A percentile compares a stretch with the other conserved stretches of the same genome.
Evolutionary conservation across 768 basidiomycete species (phyloP).

Genomic region (Amanita inopinata): DNA sequence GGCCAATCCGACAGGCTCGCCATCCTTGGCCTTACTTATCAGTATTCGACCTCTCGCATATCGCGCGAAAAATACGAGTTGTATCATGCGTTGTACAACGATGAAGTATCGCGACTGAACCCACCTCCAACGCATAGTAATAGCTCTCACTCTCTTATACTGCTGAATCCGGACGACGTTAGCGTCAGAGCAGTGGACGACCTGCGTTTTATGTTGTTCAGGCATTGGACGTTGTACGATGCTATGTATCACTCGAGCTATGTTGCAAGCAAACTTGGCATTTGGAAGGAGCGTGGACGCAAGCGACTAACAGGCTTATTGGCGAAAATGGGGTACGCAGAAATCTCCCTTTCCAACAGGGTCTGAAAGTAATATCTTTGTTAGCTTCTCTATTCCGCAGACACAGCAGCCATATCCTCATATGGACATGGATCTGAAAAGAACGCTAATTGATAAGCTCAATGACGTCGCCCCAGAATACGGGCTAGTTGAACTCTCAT

Average conservation of each 20-base stretch:
- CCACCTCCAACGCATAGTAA: constrained; percentile 38
- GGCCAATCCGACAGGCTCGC: constrained; percentile 63
- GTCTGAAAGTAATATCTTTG: neutral
- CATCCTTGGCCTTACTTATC: constrained; percentile 87
- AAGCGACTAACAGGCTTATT: constrained; percentile 84
- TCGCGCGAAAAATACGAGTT: constrained; percentile 79
- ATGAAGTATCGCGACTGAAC: constrained; percentile 91
- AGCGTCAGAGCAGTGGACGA: constrained; percentile 81
- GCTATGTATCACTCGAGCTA: constrained; percentile 98
- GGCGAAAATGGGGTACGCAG: constrained; percentile 93
- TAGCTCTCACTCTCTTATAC: constrained; percentile 26
- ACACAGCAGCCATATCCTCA: constrained; percentile 90
- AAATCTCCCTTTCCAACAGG: neutral
- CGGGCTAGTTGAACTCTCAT: constrained; percentile 85
- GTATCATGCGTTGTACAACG: constrained; percentile 70
- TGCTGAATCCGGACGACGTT: constrained; percentile 72
- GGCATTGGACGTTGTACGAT: constrained; percentile 98
- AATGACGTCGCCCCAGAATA: constrained; percentile 90
- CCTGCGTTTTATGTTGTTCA: constrained; percentile 86
- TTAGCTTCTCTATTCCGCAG: constrained; percentile 89
- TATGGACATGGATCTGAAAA: constrained; percentile 95
- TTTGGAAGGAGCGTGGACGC: constrained; percentile 92
- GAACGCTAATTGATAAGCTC: constrained; percentile 67
- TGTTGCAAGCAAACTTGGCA: constrained; percentile 87
- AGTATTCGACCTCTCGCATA: constrained; percentile 84